Evolutionary conservation across 345 rosid genomes (phyloP), one percentile per base, ranked within the genome.

Genomic region (Melastoma malabathricum): DNA sequence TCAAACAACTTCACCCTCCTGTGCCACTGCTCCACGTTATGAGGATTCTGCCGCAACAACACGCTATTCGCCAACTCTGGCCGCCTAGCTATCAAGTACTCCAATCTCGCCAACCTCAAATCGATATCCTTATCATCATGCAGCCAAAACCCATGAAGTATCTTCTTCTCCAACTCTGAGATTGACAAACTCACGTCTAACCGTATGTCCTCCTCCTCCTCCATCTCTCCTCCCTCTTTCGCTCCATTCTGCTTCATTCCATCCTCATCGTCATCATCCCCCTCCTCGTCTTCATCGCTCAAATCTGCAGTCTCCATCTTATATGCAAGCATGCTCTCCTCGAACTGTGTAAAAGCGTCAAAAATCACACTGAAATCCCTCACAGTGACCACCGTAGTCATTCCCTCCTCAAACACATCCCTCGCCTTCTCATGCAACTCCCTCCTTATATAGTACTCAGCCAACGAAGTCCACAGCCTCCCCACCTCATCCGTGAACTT

Each of bases 21-120:
- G 59, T 87, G 97, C 95, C 98, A 92, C 41, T 92, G 98, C 54
- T 92, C 98, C 62, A 92, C 95, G 59, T 92, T 87, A 73, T 92
- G 98, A 3, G 98, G 98, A 72, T 92, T 92, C 59, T 87, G 97
- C 53, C 97, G 76, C 51, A 92, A 62, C 56, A 92, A 93, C 15
- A 92, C 97, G 58, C 97, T 84, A 54, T 87, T 92, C 12, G 98
- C 95, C 54, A 92, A 57, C 61, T 84, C 97, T 4, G 94, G 94
- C 53, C 98, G 79, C 68, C 98, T 77, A 57, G 73, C 74, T 77
- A 84, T 84, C 46, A 92, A 68, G 52, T 78, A 63, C 46, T 87
- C 98, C 61, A 84, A 63, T 46, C 84, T 74, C 57, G 98, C 97
- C 59, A 92, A 52, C 75, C 93, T 75, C 61, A 82, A 69, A 75